Evolutionary conservation across 306 rosid species (phyloP), one percentile per base, ranked within the genome.

Genomic region (Cucumis melo): DNA sequence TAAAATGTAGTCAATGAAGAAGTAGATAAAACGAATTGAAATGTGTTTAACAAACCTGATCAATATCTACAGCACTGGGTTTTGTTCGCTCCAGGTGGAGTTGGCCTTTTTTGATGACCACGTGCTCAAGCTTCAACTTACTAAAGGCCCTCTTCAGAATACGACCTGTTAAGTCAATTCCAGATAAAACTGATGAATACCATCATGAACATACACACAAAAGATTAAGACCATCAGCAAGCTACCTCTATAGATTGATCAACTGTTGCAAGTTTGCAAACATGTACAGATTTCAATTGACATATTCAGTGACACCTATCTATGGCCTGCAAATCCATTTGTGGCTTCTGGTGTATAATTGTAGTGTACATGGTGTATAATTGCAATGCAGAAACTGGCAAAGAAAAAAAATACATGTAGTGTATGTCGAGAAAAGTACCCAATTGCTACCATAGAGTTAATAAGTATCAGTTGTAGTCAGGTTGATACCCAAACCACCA

Each of bases 71-170:
- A 77, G 39, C 4, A 60, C 48, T 64, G 65, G 90, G 41, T 77
- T 82, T 87, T 11, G 82, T 10, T 70, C 87, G 86, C 42, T 95
- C 99, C 64, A 86, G 91, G 84, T 95, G 91, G 83, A 95, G 92
- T 75, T 90, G 95, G 68, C 99, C 99, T 76, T 92, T 90, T 65
- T 83, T 98, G 63, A 95, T 95, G 80, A 95, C 98, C 63, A 95
- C 90, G n/a, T n/a, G n/a, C 84, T 95, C 98, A 77, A 95, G 99
- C 85, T 87, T 95, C 87, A 95, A 85, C 91, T 95, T 95, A 77
- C 99, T 95, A 83, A 81, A 95, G 84, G 99, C 99, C 86, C 91
- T 87, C 86, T 87, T 92, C 83, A 95, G 81, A 86, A 95, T 90
- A 70, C 97, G 96, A 84, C 96, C 99, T 95, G 84, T 68, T 70